Conservation (phyloP, 352 stramenopile species). For the Globisporangium takayamanum region DNA sequence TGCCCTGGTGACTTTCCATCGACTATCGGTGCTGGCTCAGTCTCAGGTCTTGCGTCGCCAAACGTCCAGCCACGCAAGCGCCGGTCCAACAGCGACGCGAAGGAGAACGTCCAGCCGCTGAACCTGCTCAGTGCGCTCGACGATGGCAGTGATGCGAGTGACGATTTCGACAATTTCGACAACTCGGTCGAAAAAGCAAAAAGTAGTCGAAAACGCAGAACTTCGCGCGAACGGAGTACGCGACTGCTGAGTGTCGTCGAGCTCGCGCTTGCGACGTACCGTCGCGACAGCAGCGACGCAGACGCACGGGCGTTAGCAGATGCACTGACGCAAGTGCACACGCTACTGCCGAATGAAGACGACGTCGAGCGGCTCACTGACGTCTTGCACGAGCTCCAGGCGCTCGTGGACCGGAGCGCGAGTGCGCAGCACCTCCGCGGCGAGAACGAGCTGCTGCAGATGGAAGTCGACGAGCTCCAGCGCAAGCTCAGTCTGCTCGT, state of each 20-base stretch:
- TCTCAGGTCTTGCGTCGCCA: conserved; percentile 11
- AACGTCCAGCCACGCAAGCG: conserved; percentile 29
- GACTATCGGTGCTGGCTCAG: neutral
- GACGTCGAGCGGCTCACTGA: conserved; percentile 20
- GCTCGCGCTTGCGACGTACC: conserved; percentile 22
- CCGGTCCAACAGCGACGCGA: conserved; percentile 14
- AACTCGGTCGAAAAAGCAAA: neutral
- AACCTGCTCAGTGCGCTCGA: conserved; percentile 18
- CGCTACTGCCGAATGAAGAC: conserved; percentile 14
- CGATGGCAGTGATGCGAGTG: neutral
- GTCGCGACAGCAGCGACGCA: conserved; percentile 14
- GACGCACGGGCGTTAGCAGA: conserved; percentile 16
- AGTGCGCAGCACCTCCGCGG: conserved; percentile 21
- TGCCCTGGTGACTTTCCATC: conserved; percentile 53
- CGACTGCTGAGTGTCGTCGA: conserved; percentile 31
- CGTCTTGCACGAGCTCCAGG: conserved; percentile 26
- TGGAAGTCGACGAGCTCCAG: conserved; percentile 35
- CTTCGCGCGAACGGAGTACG: conserved; percentile 8
- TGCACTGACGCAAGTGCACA: conserved; percentile 20
- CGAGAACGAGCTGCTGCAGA: conserved; percentile 34
- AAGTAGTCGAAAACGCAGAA: neutral
- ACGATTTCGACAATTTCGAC: neutral
- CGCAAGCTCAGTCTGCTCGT: conserved; percentile 10
- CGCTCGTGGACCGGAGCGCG: conserved; percentile 17
- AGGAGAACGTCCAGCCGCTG: conserved; percentile 50